Evolutionary conservation across 1,284 basidiomycete species (phyloP).

Genomic region (Tilletia caries): DNA sequence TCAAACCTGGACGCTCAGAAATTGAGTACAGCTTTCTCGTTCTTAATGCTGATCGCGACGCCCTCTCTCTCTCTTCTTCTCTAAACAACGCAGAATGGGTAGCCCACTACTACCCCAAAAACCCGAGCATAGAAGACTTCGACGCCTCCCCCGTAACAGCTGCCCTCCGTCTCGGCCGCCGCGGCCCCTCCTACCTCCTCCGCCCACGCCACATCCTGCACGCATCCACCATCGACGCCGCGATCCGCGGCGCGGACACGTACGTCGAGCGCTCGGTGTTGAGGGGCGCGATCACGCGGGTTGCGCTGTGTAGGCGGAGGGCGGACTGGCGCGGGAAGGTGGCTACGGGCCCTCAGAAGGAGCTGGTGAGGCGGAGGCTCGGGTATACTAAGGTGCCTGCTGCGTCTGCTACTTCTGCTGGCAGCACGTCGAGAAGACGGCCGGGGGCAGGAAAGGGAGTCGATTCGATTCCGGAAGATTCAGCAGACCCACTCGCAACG

Average conservation of each 20-base stretch:
- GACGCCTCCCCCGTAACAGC: neutral
- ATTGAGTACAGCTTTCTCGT: too few species aligned
- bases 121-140: neutral
- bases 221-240: conserved; percentile 61
- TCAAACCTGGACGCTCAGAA: too few species aligned
- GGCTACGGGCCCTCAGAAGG: conserved; percentile 67
- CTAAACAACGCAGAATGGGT: conserved; percentile 6
- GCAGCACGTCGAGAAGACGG: neutral
- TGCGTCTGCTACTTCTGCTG: neutral
- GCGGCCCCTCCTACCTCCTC: neutral
- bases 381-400: conserved; percentile 19
- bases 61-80: too few species aligned
- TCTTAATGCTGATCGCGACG: too few species aligned
- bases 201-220: conserved; percentile 58
- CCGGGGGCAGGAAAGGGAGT: neutral
- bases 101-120: conserved; percentile 4
- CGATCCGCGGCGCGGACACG: conserved; percentile 68
- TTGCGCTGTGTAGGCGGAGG: conserved; percentile 23
- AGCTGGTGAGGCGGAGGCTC: conserved; percentile 64
- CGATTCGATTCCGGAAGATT: neutral
- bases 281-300: conserved; percentile 48
- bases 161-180: neutral
- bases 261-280: conserved; percentile 64
- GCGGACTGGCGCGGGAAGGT: conserved; percentile 71
- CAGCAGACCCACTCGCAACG: conserved; percentile 6